A percentile compares a stretch with the other conserved stretches of the same genome.
Evolutionary conservation across 805 yeast species (phyloP).

Genomic region (Saccharomycopsis malanga): DNA sequence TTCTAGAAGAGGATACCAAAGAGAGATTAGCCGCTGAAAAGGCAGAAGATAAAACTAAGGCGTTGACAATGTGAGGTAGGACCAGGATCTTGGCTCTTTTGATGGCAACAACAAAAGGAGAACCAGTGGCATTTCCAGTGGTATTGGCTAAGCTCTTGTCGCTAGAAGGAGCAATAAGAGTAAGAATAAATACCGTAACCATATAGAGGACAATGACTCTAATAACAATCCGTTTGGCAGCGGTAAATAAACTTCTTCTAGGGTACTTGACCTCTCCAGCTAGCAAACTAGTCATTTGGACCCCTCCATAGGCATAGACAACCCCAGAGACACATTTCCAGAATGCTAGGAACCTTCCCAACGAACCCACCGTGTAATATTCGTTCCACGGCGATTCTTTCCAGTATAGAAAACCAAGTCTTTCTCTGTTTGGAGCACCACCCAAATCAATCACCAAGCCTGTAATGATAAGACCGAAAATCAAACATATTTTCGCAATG

Average conservation of each 20-base stretch:
- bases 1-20: conserved; percentile 37
- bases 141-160: conserved; percentile 43
- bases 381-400: conserved; percentile 31
- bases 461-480: conserved; percentile 38
- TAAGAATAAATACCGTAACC: conserved; percentile 48
- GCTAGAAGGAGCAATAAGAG: conserved; percentile 50
- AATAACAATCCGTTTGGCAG: conserved; percentile 52
- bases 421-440: conserved; percentile 42
- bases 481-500: conserved; percentile 38
- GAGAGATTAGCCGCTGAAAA: conserved; percentile 76
- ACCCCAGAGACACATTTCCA: conserved; percentile 59
- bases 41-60: conserved; percentile 56
- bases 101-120: conserved; percentile 69
- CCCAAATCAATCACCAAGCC: conserved; percentile 39
- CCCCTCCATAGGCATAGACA: conserved; percentile 50
- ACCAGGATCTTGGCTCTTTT: conserved; percentile 57
- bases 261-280: conserved; percentile 57
- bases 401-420: conserved; percentile 67
- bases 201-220: conserved; percentile 57
- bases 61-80: conserved; percentile 64
- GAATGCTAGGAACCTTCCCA: conserved; percentile 59
- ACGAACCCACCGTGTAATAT: conserved; percentile 39
- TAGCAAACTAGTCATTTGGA: background rate
- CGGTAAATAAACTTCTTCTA: conserved; percentile 54
- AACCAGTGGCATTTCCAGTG: conserved; percentile 49